Conservation (phyloP, 768 basidiomycete genomes). For the Lentinula lateritia region DNA sequence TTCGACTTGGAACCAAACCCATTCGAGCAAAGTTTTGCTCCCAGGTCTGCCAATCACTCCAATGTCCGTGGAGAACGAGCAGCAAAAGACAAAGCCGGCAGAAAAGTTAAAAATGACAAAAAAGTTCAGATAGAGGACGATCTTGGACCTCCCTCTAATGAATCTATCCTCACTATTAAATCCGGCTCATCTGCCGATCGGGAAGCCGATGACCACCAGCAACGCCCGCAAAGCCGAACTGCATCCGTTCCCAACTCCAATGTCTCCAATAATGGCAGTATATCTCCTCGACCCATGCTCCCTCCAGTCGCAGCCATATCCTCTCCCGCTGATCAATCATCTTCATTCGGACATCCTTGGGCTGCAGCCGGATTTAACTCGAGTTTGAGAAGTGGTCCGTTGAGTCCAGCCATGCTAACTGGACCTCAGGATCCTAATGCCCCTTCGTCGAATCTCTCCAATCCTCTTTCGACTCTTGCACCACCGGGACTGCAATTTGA, state of each 20-base stretch:
- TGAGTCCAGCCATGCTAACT: constrained; percentile 94
- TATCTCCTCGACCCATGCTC: constrained; percentile 57
- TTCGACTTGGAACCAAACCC: constrained; percentile 85
- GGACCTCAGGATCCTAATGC: constrained; percentile 59
- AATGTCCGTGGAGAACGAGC: constrained; percentile 40
- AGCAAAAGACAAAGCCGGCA: constrained; percentile 14
- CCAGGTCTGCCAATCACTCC: constrained; percentile 35
- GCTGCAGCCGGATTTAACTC: constrained; percentile 42
- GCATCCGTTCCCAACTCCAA: constrained; percentile 14
- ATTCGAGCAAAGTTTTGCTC: constrained; percentile 87
- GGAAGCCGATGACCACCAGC: background rate
- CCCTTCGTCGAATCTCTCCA: constrained; percentile 16
- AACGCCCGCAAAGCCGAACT: constrained; percentile 12
- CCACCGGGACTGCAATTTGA: constrained; percentile 50
- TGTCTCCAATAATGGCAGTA: background rate
- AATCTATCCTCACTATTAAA: constrained; percentile 24
- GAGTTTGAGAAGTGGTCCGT: constrained; percentile 87
- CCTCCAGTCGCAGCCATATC: constrained; percentile 79
- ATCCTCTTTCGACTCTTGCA: constrained; percentile 13
- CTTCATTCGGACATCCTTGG: constrained; percentile 49
- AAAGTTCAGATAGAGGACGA: background rate
- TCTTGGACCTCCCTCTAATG: constrained; percentile 24
- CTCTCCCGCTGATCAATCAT: constrained; percentile 58
- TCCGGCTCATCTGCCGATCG: background rate
- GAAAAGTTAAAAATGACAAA: background rate